Conservation (phyloP, 257 asterid species). For the Voacanga thouarsii region DNA sequence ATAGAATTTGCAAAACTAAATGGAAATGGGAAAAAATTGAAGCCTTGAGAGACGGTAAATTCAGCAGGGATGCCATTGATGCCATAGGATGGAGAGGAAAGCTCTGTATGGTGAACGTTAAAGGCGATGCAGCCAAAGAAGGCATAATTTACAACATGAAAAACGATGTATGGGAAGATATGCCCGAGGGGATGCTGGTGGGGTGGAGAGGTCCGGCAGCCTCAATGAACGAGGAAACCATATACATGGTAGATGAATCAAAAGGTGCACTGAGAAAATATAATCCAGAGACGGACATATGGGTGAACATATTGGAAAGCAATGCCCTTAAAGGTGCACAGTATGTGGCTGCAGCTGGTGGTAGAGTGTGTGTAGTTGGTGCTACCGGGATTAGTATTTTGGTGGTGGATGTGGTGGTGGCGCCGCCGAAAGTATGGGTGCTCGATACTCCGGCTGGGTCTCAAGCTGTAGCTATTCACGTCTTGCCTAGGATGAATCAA, state of each 20-base stretch:
- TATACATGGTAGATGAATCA: constrained; percentile 62
- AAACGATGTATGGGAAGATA: constrained; percentile 53
- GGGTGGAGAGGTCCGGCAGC: constrained; percentile 93
- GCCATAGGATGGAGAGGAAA: constrained; percentile 80
- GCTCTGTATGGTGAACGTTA: constrained; percentile 81
- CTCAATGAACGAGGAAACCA: constrained; percentile 63
- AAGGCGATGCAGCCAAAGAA: constrained; percentile 63
- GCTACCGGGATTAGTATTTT: constrained; percentile 34
- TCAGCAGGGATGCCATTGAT: constrained; percentile 83
- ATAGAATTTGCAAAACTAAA: constrained; percentile 6
- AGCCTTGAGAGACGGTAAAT: constrained; percentile 52
- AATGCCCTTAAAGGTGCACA: constrained; percentile 50
- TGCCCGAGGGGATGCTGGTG: constrained; percentile 78
- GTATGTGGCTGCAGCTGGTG: constrained; percentile 51
- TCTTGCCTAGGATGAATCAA: constrained; percentile 55
- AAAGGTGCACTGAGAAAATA: constrained; percentile 53
- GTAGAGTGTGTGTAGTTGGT: constrained; percentile 59
- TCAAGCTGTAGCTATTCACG: constrained; percentile 47
- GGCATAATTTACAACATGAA: constrained; percentile 53
- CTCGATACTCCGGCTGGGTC: constrained; percentile 56
- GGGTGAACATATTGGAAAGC: constrained; percentile 48
- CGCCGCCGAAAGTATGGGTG: constrained; percentile 41
- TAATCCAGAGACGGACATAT: constrained; percentile 42
- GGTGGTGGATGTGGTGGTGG: constrained; percentile 64
- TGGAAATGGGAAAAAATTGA: constrained; percentile 63